Conservation (phyloP, 306 rosid species). For the Dalbergia oliveri region DNA sequence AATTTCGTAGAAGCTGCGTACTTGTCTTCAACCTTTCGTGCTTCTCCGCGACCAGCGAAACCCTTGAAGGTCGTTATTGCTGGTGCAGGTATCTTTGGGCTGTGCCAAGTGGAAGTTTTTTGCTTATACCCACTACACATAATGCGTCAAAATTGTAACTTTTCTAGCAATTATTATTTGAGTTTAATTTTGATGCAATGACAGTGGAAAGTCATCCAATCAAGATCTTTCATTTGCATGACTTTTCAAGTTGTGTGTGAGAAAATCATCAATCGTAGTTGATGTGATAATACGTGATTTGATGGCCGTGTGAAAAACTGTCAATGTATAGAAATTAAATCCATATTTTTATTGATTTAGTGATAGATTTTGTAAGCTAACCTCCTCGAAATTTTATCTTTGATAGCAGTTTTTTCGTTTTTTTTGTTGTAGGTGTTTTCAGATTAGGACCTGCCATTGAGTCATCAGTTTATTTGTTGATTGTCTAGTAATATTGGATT, state of each 20-base stretch:
- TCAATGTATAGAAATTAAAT: no score
- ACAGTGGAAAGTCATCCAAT: no score
- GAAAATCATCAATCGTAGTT: no score
- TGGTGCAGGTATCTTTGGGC: slow-evolving; percentile 79
- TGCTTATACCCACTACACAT: not conserved
- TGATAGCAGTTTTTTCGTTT: not conserved
- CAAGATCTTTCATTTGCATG: no score
- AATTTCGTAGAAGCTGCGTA: slow-evolving; percentile 87
- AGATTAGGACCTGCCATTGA: slow-evolving; percentile 9
- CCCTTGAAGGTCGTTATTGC: slow-evolving; percentile 84
- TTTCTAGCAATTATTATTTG: no score
- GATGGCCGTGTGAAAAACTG: no score
- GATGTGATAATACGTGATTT: no score
- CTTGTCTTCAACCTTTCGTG: slow-evolving; percentile 80
- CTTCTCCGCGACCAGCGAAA: slow-evolving; percentile 72
- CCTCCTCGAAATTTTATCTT: not conserved
- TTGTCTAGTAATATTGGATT: not conserved
- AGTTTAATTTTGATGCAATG: no score
- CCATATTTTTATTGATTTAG: not conserved
- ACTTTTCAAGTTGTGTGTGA: no score
- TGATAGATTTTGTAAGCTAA: not conserved
- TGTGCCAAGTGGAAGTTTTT: not conserved
- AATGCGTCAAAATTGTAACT: not conserved
- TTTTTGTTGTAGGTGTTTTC: slow-evolving; percentile 35
- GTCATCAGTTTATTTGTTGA: not conserved